Conservation (phyloP, 1,284 basidiomycete genomes). For the Ustilago curta region DNA sequence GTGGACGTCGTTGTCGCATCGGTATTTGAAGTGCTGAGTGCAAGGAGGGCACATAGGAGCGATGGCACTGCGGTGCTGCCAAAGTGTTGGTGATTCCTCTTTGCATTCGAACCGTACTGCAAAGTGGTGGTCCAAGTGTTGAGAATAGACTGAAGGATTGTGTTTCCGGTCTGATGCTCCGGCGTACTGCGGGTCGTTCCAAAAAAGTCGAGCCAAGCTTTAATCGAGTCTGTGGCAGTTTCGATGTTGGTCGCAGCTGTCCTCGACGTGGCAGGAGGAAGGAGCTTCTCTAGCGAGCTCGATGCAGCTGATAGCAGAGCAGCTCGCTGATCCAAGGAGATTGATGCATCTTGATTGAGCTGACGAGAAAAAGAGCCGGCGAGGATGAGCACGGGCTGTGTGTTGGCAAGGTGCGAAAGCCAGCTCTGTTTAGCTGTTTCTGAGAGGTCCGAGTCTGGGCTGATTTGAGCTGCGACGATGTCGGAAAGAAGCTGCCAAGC, state of each 20-base stretch:
- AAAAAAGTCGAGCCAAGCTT: conserved; percentile 45
- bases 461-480: conserved; percentile 28
- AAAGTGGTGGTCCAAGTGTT: conserved; percentile 39
- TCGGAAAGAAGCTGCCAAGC: conserved; percentile 49
- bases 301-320: conserved; percentile 14
- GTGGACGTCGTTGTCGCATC: background rate
- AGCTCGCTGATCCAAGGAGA: background rate
- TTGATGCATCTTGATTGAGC: conserved; percentile 1
- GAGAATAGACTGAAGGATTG: conserved; percentile 28
- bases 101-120: conserved; percentile 54
- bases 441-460: conserved; percentile 16
- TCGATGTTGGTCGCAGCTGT: conserved; percentile 57
- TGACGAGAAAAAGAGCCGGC: conserved; percentile 30
- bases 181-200: conserved; percentile 3
- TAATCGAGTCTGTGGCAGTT: conserved; percentile 48
- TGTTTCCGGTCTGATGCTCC: conserved; percentile 7
- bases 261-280: conserved; percentile 42
- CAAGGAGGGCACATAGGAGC: conserved; percentile 20
- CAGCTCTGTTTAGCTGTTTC: conserved; percentile 43
- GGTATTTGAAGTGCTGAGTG: background rate
- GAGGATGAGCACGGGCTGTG: conserved; percentile 37
- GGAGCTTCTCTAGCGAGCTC: conserved; percentile 16
- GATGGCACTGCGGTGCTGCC: conserved; percentile 25
- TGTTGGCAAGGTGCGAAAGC: conserved; percentile 45
- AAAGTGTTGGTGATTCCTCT: conserved; percentile 56